Evolutionary conservation across 371 early-diverging fungal genomes (phyloP), one percentile per base, ranked within the genome.

Genomic region (Saksenaea oblongispora): DNA sequence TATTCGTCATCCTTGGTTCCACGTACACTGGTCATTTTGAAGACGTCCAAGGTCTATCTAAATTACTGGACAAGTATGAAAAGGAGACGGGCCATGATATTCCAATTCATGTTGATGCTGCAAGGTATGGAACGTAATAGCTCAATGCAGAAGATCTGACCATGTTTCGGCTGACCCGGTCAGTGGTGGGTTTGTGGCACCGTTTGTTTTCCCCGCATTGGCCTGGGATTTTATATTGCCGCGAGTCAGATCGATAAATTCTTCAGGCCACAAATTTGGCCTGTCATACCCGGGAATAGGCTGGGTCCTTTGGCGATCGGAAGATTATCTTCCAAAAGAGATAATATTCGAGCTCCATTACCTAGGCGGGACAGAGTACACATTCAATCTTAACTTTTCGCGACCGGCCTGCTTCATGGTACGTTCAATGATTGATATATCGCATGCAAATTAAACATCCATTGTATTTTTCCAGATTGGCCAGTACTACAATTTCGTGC

Each of bases 1-100:
- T 89, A 53, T 80, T 72, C 66, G 70, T 82, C 42, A 90, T 84
- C 36, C 77, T 92, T 24, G 92, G 91, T 17, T 85, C 85, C 44
- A 90, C 91, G 24, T 92, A 86, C 72, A 92, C 91, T 5, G 91
- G 91, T 39, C 90, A 91, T 61, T 91, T 82, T 71, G 92, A 92
- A 65, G 81, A 86, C 66, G 90, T 87, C 4, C 67, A 75, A 36
- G 75, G 66, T 22, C 78, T 90, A 68, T 69, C 82, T 17, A 69
- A 84, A n/a, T 64, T 82, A 42, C 74, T 92, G 31, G 86, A 86
- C 47, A 73, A 72, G 34, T 68, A 82, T 37, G 62, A 88, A 57
- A 61, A 66, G 18, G 74, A 83, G 28, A 86, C 62, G 11, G 90
- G 87, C 0, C 64, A 70, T 44, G 82, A 84, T 39, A 72, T 91